Percentiles rank a stretch among this genome's conserved stretches.
These are phyloP conservation scores for Aspergillus sp. DNA, from an alignment of 2,329 filamentous ascomycete species.

Conservation along the genomic window DNA sequence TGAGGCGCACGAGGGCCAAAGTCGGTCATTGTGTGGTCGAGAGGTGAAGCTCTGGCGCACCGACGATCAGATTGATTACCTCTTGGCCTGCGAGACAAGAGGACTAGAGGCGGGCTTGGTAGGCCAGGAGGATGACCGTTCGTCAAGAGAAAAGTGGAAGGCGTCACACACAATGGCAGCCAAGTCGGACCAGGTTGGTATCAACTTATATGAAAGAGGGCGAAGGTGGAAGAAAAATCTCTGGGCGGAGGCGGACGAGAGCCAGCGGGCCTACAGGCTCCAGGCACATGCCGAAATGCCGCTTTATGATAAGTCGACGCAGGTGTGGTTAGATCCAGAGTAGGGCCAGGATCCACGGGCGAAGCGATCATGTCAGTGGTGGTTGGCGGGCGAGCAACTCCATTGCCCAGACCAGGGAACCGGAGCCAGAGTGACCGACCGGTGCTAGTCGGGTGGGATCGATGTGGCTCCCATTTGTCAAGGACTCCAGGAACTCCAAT, in stretches of 20 bases:
- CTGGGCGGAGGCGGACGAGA: slow-evolving; percentile 15
- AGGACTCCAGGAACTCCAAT: background rate
- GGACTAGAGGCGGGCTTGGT: slow-evolving; percentile 12
- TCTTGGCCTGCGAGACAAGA: slow-evolving; percentile 15
- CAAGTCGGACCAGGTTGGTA: slow-evolving; percentile 19
- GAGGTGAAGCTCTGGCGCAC: slow-evolving; percentile 7
- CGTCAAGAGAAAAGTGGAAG: slow-evolving; percentile 8
- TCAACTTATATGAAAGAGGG: slow-evolving; percentile 19
- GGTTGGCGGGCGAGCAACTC: background rate
- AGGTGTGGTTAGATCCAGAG: slow-evolving; percentile 14
- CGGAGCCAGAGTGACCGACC: background rate
- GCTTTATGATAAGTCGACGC: slow-evolving; percentile 21
- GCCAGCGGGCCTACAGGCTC: slow-evolving; percentile 14
- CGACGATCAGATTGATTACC: slow-evolving; percentile 6
- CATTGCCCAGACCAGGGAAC: slow-evolving; percentile 4
- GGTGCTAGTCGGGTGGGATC: slow-evolving; percentile 1
- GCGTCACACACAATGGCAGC: slow-evolving; percentile 24
- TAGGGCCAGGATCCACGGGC: slow-evolving; percentile 12
- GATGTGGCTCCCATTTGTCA: background rate
- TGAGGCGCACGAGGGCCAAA: slow-evolving; percentile 46
- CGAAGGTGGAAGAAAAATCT: slow-evolving; percentile 13
- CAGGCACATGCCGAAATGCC: slow-evolving; percentile 21
- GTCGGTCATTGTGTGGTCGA: slow-evolving; percentile 33
- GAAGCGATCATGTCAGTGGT: slow-evolving; percentile 6
- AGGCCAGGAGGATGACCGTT: slow-evolving; percentile 6